These are phyloP conservation scores for Adansonia rubrostipa DNA, from an alignment of 441 rosid genomes.

Conservation along the genomic window DNA sequence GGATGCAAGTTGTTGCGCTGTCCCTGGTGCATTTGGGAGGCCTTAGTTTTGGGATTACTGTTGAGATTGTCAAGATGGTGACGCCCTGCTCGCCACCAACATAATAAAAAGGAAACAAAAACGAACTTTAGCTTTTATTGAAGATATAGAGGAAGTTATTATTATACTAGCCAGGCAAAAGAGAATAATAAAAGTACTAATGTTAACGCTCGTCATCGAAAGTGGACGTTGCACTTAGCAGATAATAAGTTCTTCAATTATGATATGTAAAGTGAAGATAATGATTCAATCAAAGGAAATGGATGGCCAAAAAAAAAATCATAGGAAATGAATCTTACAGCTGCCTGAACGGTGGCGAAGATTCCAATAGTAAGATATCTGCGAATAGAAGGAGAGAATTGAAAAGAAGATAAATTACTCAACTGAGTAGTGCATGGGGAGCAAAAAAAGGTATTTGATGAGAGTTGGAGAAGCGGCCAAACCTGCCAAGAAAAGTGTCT, in stretches of 20 bases:
- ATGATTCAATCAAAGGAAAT: neutral
- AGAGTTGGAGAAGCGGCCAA: neutral
- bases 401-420: neutral
- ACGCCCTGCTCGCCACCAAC: constrained; percentile 56
- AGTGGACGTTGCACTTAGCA: neutral
- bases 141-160: neutral
- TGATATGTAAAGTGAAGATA: neutral
- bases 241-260: neutral
- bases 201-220: constrained; percentile 9
- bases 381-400: constrained; percentile 22
- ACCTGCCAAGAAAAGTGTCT: constrained; percentile 93
- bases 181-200: neutral
- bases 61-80: constrained; percentile 75
- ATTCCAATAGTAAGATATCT: constrained; percentile 91
- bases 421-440: neutral
- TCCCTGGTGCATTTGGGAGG: constrained; percentile 64
- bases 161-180: neutral
- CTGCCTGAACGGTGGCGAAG: constrained; percentile 84
- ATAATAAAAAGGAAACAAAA: neutral
- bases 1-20: constrained; percentile 48
- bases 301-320: too few species aligned
- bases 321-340: constrained; percentile 43
- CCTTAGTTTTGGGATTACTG: constrained; percentile 67
- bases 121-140: neutral
- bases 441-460: neutral